A percentile compares a stretch with the other conserved stretches of the same genome.
These are phyloP conservation scores for Fusarium proliferatum DNA, from an alignment of 2,329 filamentous ascomycete species.

Conservation along the genomic window DNA sequence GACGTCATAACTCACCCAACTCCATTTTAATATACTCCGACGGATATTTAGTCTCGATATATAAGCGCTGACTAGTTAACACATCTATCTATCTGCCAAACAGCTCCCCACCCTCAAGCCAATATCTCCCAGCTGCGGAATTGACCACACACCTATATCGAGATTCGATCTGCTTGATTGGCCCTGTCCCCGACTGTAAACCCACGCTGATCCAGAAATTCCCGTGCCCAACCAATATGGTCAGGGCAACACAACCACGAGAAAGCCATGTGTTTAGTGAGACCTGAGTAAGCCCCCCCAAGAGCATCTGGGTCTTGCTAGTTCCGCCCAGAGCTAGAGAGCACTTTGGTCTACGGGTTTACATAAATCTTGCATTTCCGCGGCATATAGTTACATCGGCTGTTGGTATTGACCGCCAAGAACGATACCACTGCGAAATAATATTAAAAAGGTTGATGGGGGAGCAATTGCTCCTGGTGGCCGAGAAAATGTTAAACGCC, in stretches of 20 bases:
- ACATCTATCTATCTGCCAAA: background rate
- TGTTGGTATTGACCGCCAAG: background rate
- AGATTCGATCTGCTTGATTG: background rate
- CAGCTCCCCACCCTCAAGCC: no score
- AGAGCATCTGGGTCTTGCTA: background rate
- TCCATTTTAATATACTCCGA: background rate
- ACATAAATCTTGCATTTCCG: background rate
- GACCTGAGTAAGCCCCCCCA: background rate
- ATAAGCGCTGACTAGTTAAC: background rate
- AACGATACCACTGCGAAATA: background rate
- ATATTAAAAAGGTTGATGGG: background rate
- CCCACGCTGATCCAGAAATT: background rate
- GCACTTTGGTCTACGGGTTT: background rate
- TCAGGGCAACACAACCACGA: background rate
- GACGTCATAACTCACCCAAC: background rate
- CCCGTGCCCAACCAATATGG: background rate
- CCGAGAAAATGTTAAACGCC: background rate
- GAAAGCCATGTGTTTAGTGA: slow-evolving; percentile 11
- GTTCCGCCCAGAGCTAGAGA: background rate
- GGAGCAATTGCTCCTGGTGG: background rate
- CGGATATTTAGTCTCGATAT: background rate
- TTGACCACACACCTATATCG: background rate
- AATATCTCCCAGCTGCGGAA: background rate
- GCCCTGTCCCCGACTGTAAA: background rate
- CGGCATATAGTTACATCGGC: background rate